Evolutionary conservation across 2,329 filamentous ascomycete species (phyloP), one percentile per base, ranked within the genome.

Genomic region (Nothophaeocryptopus gaeumannii): DNA sequence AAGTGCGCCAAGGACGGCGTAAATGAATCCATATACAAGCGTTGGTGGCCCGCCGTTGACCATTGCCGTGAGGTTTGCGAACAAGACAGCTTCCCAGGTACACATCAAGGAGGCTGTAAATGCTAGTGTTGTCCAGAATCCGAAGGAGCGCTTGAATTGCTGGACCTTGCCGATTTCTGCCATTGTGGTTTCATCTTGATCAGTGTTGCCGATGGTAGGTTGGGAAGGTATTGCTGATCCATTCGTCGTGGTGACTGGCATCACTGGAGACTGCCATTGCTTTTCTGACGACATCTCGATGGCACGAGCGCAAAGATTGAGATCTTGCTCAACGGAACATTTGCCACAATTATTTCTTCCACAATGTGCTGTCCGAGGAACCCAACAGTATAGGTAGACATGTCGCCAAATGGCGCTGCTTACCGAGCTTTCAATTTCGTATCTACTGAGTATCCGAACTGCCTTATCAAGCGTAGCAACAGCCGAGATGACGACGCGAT

Each of bases 1-100:
- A 5, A 36, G 13, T 2, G 55, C 43, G n/a, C 56, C 56, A 3
- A 55, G 15, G 10, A 30, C 37, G 20, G 51, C 51, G 33, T 50
- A 47, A 7, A 59, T 46, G 52, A 47, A 53, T 20, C 70, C 52
- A 33, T 55, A 61, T 42, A 61, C 39, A 13, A 62, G 46, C 8
- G 53, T 52, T 15, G 55, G 41, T 14, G 56, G 53, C 3, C 61
- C 61, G 15, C 61, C 58, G 32, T 62, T 61, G 14, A 55, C 37
- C 43, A 57, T 47, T 8, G 54, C 48, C 5, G 51, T 54, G 9
- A 45, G 11, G 32, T 48, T 51, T 34, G 49, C 50, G 33, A 51
- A 55, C 38, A 58, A 50, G 5, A 55, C 54, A 29, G 50, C 53
- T 45, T 59, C 58, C 59, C 59, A 62, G 13, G 58, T 58, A 36